phyloP scores from a whole-genome alignment of 345 rosid species.

The Isatis tinctoria region DNA sequence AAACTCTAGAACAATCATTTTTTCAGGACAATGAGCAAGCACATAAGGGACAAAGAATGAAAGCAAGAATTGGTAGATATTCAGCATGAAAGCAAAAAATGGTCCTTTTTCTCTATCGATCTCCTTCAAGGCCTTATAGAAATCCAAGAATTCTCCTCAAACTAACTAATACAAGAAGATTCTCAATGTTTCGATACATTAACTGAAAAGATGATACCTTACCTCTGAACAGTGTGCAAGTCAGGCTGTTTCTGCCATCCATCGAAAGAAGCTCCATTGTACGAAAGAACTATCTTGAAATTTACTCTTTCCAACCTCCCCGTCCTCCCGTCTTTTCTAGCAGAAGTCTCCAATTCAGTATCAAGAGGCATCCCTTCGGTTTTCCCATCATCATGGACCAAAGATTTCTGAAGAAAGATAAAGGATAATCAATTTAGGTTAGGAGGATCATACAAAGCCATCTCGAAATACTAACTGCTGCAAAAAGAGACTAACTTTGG shows the following conservation, averaged over 20 bases:
- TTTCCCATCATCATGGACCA: conserved; percentile 33
- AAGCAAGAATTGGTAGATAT: too few species aligned
- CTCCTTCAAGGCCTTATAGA: too few species aligned
- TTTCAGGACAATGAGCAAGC: not conserved
- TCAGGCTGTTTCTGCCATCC: conserved; percentile 98
- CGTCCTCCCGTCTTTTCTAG: conserved; percentile 33
- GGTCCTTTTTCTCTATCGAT: too few species aligned
- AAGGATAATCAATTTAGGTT: not conserved
- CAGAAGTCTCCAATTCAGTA: conserved; percentile 30
- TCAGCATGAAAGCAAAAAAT: too few species aligned
- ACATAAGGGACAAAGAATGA: not conserved
- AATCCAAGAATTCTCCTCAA: too few species aligned
- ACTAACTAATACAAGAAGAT: not conserved
- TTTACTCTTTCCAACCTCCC: conserved; percentile 85
- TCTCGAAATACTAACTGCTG: not conserved
- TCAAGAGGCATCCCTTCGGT: conserved; percentile 18
- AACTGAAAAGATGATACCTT: conserved; percentile 16
- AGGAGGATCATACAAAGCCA: not conserved
- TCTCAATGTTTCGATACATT: not conserved
- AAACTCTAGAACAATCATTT: not conserved
- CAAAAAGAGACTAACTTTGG: conserved; percentile 36
- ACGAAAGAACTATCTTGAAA: conserved; percentile 76
- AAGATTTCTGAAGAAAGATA: conserved; percentile 28
- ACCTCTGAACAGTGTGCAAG: conserved; percentile 85
- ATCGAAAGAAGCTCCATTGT: conserved; percentile 79